Evolutionary conservation across 2,329 filamentous ascomycete species (phyloP).

Genomic region (Neopestalotiopsis sp.): DNA sequence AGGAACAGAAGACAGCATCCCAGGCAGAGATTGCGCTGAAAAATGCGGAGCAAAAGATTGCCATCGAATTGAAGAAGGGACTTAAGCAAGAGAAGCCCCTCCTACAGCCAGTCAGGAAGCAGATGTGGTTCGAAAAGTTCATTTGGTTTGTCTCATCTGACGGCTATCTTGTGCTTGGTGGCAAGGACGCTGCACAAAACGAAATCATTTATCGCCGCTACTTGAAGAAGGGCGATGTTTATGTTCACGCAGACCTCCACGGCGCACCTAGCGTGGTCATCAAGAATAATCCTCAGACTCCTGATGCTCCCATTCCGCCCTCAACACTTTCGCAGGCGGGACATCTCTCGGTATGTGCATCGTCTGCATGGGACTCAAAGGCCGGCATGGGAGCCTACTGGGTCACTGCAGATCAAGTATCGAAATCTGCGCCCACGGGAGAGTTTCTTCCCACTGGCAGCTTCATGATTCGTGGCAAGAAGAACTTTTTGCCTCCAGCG

Average conservation of each 20-base stretch:
- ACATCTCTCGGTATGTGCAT: slow-evolving; percentile 81
- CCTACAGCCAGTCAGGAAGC: slow-evolving; percentile 79
- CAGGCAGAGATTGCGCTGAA: slow-evolving; percentile 85
- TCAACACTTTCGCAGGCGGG: slow-evolving; percentile 92
- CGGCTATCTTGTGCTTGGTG: slow-evolving; percentile 88
- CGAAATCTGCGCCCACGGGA: slow-evolving; percentile 79
- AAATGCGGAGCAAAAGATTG: slow-evolving; percentile 88
- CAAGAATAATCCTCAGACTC: slow-evolving; percentile 80
- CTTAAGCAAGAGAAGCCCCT: slow-evolving; percentile 92
- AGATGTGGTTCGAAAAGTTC: slow-evolving; percentile 98
- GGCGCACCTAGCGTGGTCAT: slow-evolving; percentile 87
- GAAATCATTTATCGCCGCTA: slow-evolving; percentile 91
- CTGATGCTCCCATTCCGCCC: slow-evolving; percentile 87
- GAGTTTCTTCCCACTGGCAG: slow-evolving; percentile 80
- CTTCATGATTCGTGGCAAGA: slow-evolving; percentile 84
- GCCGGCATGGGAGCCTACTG: slow-evolving; percentile 96
- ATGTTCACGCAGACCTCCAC: slow-evolving; percentile 87
- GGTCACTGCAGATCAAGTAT: slow-evolving; percentile 89
- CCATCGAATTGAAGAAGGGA: slow-evolving; percentile 81
- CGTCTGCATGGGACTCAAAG: slow-evolving; percentile 94
- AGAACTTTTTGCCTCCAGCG: slow-evolving; percentile 88
- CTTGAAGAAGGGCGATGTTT: slow-evolving; percentile 86
- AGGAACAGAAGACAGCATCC: slow-evolving; percentile 84
- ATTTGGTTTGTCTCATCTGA: slow-evolving; percentile 95
- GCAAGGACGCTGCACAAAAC: slow-evolving; percentile 86